Percentiles rank a stretch among this genome's conserved stretches.
Conservation (phyloP, 768 basidiomycete species). For the Mycena rebaudengoi region DNA sequence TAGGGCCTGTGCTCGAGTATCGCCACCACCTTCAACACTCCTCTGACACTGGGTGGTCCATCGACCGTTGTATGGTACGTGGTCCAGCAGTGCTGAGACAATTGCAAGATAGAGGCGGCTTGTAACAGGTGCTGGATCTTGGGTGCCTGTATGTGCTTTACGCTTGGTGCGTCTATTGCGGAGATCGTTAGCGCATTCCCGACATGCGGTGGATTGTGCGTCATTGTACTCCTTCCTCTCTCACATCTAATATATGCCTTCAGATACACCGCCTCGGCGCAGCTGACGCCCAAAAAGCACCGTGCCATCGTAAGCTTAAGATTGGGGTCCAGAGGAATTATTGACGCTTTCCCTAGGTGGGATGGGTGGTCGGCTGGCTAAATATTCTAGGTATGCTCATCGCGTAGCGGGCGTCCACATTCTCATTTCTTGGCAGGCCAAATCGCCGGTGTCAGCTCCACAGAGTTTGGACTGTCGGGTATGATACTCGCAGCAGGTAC, state of each 20-base stretch:
- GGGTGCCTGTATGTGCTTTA: slow-evolving; percentile 77
- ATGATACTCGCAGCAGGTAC: slow-evolving; percentile 81
- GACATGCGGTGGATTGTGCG: slow-evolving; percentile 76
- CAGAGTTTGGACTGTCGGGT: slow-evolving; percentile 81
- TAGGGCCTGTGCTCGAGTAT: slow-evolving; percentile 81
- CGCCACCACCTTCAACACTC: slow-evolving; percentile 82
- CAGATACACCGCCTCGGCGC: slow-evolving; percentile 86
- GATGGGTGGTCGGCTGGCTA: slow-evolving; percentile 85
- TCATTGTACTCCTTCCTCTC: slow-evolving; percentile 10
- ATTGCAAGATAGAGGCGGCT: slow-evolving; percentile 43
- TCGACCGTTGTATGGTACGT: slow-evolving; percentile 55
- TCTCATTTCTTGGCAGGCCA: slow-evolving; percentile 55
- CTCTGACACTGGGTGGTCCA: slow-evolving; percentile 73
- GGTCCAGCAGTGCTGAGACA: slow-evolving; percentile 2
- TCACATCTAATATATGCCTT: neutral
- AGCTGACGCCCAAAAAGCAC: slow-evolving; percentile 68
- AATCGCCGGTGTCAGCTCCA: slow-evolving; percentile 86
- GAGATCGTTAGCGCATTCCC: slow-evolving; percentile 82
- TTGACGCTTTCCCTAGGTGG: slow-evolving; percentile 56
- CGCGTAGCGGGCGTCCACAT: neutral
- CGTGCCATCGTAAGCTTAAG: slow-evolving; percentile 62
- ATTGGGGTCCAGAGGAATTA: neutral
- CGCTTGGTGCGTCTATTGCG: slow-evolving; percentile 75
- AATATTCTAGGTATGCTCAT: slow-evolving; percentile 71
- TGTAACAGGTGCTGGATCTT: slow-evolving; percentile 78